phyloP scores from a whole-genome alignment of 371 early-diverging fungal species.

The Syncephalis plumigaleata region DNA sequence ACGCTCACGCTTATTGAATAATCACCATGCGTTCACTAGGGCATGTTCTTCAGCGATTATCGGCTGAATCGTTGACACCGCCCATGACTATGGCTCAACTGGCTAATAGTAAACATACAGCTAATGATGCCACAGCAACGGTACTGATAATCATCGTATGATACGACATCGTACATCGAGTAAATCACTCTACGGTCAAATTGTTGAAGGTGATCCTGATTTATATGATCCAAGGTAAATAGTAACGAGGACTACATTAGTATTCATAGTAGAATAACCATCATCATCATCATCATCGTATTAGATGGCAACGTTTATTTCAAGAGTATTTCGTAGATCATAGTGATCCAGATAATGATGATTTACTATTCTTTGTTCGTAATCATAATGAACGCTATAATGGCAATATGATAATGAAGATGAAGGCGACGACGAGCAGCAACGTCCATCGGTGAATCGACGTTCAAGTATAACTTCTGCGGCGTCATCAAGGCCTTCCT shows the following conservation, averaged over 20 bases:
- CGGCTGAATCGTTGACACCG: not conserved
- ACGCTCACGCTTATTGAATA: too few species aligned
- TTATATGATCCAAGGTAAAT: constrained; percentile 14
- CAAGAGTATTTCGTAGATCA: constrained; percentile 42
- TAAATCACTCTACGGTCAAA: not conserved
- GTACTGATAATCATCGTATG: constrained; percentile 2
- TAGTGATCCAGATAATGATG: constrained; percentile 38
- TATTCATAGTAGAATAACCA: too few species aligned
- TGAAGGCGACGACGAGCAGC: too few species aligned
- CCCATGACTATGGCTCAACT: constrained; percentile 1
- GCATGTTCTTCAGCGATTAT: not conserved
- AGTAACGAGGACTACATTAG: too few species aligned
- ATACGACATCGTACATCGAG: not conserved
- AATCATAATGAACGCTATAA: too few species aligned
- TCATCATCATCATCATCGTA: too few species aligned
- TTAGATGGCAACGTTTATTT: constrained; percentile 43
- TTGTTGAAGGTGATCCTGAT: constrained; percentile 10
- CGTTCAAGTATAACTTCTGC: too few species aligned
- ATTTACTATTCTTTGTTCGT: constrained; percentile 59
- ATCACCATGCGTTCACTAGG: too few species aligned
- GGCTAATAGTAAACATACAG: not conserved
- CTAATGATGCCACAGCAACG: constrained; percentile 6
- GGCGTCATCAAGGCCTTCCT: too few species aligned
- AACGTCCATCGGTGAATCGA: too few species aligned
- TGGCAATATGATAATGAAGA: too few species aligned